A percentile compares a stretch with the other conserved stretches of the same genome.
phyloP scores from a whole-genome alignment of 805 yeast genomes.

The Candida pseudofarinosa region DNA sequence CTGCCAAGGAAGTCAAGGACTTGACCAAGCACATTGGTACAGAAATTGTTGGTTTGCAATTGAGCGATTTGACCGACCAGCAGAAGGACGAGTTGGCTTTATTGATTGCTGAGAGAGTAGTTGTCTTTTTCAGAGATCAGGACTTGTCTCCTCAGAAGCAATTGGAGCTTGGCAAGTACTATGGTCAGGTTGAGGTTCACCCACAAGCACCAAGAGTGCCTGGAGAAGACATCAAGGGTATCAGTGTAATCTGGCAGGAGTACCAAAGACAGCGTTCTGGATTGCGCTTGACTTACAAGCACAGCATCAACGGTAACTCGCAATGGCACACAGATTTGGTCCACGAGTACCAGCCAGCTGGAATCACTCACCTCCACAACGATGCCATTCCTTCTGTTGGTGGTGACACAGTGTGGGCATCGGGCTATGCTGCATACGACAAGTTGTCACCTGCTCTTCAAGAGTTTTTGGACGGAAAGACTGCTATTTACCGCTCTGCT shows the following conservation, averaged over 20 bases:
- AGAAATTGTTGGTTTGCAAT: conserved; percentile 28
- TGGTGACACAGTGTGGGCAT: conserved; percentile 56
- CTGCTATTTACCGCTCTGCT: conserved; percentile 40
- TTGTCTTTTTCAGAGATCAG: conserved; percentile 29
- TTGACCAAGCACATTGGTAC: conserved; percentile 25
- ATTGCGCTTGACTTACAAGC: conserved; percentile 25
- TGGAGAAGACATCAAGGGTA: conserved; percentile 19
- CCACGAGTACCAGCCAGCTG: conserved; percentile 35
- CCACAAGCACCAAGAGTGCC: conserved; percentile 26
- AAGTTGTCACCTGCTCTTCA: conserved; percentile 50
- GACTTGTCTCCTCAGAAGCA: conserved; percentile 30
- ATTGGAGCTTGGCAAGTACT: conserved; percentile 23
- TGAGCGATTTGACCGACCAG: conserved; percentile 20
- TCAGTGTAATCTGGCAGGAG: conserved; percentile 41
- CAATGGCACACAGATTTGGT: conserved; percentile 36
- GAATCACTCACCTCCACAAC: conserved; percentile 34
- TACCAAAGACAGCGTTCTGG: conserved; percentile 20
- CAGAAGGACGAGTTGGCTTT: conserved; percentile 28
- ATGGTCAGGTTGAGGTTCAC: conserved; percentile 25
- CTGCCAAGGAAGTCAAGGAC: conserved; percentile 26
- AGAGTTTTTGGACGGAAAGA: conserved; percentile 49
- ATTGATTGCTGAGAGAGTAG: conserved; percentile 26
- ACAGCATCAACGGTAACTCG: conserved; percentile 18
- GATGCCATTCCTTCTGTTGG: conserved; percentile 45
- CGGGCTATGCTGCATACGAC: conserved; percentile 58